phyloP scores from a whole-genome alignment of 208 protist genomes.

The Porcisia deanei region DNA sequence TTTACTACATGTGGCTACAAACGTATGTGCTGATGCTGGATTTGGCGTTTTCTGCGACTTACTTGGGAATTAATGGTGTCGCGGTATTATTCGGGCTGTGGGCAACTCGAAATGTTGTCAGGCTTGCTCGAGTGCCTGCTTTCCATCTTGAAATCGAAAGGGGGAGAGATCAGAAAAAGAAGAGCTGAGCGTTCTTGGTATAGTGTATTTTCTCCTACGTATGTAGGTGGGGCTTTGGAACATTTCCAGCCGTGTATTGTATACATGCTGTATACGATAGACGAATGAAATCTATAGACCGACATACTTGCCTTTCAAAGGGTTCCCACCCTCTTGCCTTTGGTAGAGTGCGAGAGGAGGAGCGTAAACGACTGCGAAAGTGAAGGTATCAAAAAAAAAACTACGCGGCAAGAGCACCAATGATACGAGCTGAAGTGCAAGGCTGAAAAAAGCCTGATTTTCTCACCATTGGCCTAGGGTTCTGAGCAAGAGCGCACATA shows the following conservation, averaged over 20 bases:
- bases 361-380: neutral
- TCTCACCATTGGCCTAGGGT: neutral
- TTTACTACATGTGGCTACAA: conserved; percentile 87
- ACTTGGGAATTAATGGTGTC: conserved; percentile 54
- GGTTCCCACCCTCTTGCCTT: neutral
- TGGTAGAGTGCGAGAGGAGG: neutral
- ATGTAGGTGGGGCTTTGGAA: too few relatives aligned
- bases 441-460: neutral
- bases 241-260: neutral
- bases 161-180: conserved; percentile 11
- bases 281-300: neutral
- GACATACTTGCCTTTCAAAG: neutral
- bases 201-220: neutral
- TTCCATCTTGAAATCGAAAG: conserved; percentile 16
- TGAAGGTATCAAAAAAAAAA: neutral
- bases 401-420: neutral
- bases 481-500: neutral
- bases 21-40: conserved; percentile 83
- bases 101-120: conserved; percentile 28
- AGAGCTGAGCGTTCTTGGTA: neutral
- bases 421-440: too few relatives aligned
- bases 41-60: conserved; percentile 60
- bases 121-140: conserved; percentile 14
- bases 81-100: conserved; percentile 40
- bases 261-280: neutral